Evolutionary conservation across 2,329 filamentous ascomycete genomes (phyloP).

Genomic region (Rhynchosporium secalis): DNA sequence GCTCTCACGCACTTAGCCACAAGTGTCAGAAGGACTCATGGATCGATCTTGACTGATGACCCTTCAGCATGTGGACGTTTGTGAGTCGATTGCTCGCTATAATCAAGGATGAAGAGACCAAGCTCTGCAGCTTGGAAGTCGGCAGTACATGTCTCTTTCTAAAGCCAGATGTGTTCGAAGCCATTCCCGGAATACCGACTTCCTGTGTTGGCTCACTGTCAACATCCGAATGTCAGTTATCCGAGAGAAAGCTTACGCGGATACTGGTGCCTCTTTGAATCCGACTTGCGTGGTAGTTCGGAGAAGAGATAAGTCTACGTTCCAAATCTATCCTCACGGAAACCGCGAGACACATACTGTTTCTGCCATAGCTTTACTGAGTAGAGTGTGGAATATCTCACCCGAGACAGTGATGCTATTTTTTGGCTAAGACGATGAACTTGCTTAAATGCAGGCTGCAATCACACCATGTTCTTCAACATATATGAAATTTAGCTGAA

Average conservation of each 20-base stretch:
- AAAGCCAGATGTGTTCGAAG: conserved; percentile 55
- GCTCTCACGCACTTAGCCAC: too few relatives aligned
- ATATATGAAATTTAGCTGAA: neutral
- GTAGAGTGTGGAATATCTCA: conserved; percentile 51
- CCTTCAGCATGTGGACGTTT: too few relatives aligned
- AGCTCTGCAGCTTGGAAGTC: conserved; percentile 53
- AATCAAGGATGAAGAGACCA: conserved; percentile 54
- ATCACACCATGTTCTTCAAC: conserved; percentile 45
- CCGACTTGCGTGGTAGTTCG: conserved; percentile 49
- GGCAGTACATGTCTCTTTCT: conserved; percentile 54
- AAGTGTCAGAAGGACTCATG: too few relatives aligned
- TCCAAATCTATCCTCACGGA: conserved; percentile 52
- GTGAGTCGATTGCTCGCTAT: conserved; percentile 41
- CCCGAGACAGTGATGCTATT: conserved; percentile 53
- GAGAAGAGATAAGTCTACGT: conserved; percentile 51
- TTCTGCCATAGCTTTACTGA: conserved; percentile 52
- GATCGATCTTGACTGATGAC: too few relatives aligned
- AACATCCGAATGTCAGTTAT: conserved; percentile 50
- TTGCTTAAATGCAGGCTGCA: conserved; percentile 56
- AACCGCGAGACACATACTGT: conserved; percentile 54
- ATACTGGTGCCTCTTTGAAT: conserved; percentile 48
- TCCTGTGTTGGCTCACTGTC: conserved; percentile 51
- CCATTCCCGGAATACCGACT: conserved; percentile 54
- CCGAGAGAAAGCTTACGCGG: conserved; percentile 53
- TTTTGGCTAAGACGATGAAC: conserved; percentile 50